Evolutionary conservation across 345 rosid genomes (phyloP), one percentile per base, ranked within the genome.

Genomic region (Pistacia vera): DNA sequence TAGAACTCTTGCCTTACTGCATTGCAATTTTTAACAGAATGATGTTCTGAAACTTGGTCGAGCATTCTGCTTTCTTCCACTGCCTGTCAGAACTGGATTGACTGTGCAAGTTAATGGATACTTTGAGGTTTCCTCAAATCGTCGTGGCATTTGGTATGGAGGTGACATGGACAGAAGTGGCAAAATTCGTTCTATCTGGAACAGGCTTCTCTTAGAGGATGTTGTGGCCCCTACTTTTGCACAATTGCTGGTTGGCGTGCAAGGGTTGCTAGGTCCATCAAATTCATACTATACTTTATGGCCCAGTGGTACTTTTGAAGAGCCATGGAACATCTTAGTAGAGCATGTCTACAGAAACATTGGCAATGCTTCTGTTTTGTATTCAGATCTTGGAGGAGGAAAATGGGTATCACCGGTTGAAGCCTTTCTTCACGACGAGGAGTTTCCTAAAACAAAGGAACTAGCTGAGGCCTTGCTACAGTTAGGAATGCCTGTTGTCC

Each of bases 111-210:
- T 95, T 65, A 95, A 95, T 76, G 98, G 93, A 28, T 95, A 92
- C 83, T 95, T 95, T 90, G 98, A 95, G 84, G 97, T 95, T 76
- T 89, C 97, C 14, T 95, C 98, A 64, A 95, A 92, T 69, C 98
- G 98, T 63, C 97, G 98, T 59, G 97, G 97, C 78, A 95, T 95
- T 83, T 95, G 98, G 98, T 91, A 92, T 83, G 98, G 98, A 73
- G 97, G 81, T 59, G 98, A 95, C 80, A 95, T 95, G 98, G 98
- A 95, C 79, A 92, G 95, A 84, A 88, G 98, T 85, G 98, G 97
- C 25, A 95, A 90, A 88, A 77, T 95, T 83, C 98, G 98, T 68
- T 95, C 97, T 35, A 80, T 89, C 70, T 95, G 98, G 98, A 95
- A 95, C 83, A 87, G 90, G 83, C 97, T 91, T 83, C 97, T 95